Evolutionary conservation across 2,329 filamentous ascomycete species (phyloP).

Genomic region (Aureobasidium sp.): DNA sequence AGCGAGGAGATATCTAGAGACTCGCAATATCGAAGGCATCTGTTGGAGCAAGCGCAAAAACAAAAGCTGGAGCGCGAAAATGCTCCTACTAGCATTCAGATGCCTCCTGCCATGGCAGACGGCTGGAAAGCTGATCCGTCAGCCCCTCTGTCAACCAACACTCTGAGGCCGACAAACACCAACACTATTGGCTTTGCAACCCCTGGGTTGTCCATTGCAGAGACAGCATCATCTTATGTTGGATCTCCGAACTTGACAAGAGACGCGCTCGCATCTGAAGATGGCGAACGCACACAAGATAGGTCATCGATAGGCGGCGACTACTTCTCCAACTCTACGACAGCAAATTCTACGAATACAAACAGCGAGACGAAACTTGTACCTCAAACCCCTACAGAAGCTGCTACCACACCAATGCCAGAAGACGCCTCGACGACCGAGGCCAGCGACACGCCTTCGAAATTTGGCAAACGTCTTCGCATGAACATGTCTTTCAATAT

Average conservation of each 20-base stretch:
- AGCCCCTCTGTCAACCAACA: constrained; percentile 42
- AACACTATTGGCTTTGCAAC: constrained; percentile 53
- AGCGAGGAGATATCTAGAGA: constrained; percentile 86
- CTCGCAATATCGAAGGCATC: constrained; percentile 59
- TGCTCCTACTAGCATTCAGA: constrained; percentile 54
- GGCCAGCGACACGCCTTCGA: constrained; percentile 40
- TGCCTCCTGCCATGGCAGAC: constrained; percentile 43
- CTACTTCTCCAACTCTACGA: constrained; percentile 59
- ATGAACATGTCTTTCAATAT: constrained; percentile 61
- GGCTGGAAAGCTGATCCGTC: constrained; percentile 36
- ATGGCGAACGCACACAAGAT: constrained; percentile 46
- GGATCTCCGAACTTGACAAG: constrained; percentile 28
- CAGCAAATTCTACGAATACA: constrained; percentile 24
- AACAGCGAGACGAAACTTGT: constrained; percentile 15
- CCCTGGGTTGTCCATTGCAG: constrained; percentile 68
- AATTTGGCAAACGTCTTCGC: constrained; percentile 76
- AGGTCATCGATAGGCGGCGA: constrained; percentile 59
- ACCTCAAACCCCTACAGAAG: constrained; percentile 29
- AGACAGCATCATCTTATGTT: constrained; percentile 35
- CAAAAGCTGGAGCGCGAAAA: constrained; percentile 49
- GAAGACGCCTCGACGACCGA: constrained; percentile 36
- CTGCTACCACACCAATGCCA: constrained; percentile 30
- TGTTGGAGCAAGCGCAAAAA: constrained; percentile 57
- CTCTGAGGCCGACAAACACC: constrained; percentile 54
- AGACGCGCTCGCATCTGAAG: constrained; percentile 35